Evolutionary conservation across 192 early-diverging fungal species (phyloP), one percentile per base, ranked within the genome.

Genomic region (Podila minutissima): DNA sequence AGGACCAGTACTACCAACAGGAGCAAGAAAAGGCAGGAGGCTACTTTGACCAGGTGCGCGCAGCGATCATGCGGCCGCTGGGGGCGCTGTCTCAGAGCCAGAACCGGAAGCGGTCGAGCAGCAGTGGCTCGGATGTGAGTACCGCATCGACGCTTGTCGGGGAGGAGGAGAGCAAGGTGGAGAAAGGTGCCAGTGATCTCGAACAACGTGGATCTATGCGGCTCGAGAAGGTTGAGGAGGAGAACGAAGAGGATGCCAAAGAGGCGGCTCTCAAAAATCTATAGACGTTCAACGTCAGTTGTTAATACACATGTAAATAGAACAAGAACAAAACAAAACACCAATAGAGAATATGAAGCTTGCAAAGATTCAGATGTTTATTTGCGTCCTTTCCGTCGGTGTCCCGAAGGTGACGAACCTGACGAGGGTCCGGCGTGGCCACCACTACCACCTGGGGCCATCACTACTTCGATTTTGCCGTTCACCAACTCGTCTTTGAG

Each of bases 401-500:
- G 69, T 37, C 33, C 41, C 3, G 75, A 68, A 55, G 61, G 63
- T n/a, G 67, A 66, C 0, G 69, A 67, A 0, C 50, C 19, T 1
- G 53, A 26, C 24, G 53, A 24, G 6, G n/a, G 22, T 55, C 24
- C 53, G 4, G 41, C 15, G 41, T 46, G n/a, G 6, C 53, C 26
- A 4, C 59, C 26, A 4, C 59, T 26, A 20, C 65, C 26, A 38
- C 38, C 20, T 6, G 79, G 62, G 5, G 66, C 32, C 9, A 61
- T 32, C 2, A 66, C 67, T n/a, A 71, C 72, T 0, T 53, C 74
- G 17, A 85, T 64, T 4, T 64, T 83, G 3, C 75, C 86, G 38
- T 74, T 71, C 8, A 68, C 83, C 60, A 87, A 64, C 51, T 87
- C 86, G 50, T 81, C 71, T 35, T 81, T 81, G 28, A 81, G 41